Base-by-base conservation (phyloP, 306 rosid species). In the Vigna radiata region DNA sequence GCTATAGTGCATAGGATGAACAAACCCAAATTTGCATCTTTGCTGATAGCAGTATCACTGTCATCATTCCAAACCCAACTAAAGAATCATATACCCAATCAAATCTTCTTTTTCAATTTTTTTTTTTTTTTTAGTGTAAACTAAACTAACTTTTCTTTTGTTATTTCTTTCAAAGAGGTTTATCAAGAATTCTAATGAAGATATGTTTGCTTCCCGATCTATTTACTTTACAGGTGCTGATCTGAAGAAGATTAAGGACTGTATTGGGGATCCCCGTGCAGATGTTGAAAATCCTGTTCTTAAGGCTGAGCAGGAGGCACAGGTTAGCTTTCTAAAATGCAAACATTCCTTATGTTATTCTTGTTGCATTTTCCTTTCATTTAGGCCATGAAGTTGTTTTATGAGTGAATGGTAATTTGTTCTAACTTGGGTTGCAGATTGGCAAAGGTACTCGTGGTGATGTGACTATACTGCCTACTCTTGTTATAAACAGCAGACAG, bases 381-480 rank as follows among this genome's bases (percentile, higher is more conserved):
- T 37, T 54, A 65, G 58, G 71, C 36, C 53, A 50, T 71, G 78
- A 17, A 36, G 41, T 78, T 58, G 54, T 80, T 61, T 76, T 10
- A 58, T 27, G 50, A 37, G 59, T 60, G 63, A 66, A 46, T 53
- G 16, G 9, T 66, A 79, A 77, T 62, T 27, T 76, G 29, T 66
- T 75, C 75, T 63, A 68, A 55, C 49, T 79, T 65, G 56, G 79
- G 41, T 79, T 82, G 73, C 88, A 95, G 98, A 86, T 90, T 75
- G 98, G 98, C 75, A 89, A 80, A 82, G 98, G 97, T 54, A 12
- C 92, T 68, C 97, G 97, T 15, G 97, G 98, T 58, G 98, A 95
- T 88, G 97, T 95, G 83, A 95, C 97, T 4, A 92, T 95, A 89
- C 77, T 95, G 78, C 97, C 97, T 39, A 95, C 98, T 79, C 96